Conservation (phyloP, 371 early-diverging fungal species). For the Mucor plumbeus region DNA sequence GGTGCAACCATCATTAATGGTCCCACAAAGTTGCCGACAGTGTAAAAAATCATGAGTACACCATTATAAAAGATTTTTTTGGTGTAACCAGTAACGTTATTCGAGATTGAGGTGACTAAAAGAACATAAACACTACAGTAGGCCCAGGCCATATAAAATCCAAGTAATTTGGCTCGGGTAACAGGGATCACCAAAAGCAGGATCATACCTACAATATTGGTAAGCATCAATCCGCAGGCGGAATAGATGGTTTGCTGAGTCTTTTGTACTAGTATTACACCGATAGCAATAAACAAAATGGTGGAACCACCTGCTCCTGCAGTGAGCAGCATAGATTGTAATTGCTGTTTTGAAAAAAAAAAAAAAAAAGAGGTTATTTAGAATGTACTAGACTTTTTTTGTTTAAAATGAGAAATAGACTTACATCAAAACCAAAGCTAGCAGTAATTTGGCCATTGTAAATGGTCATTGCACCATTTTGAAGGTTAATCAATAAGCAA, state of each 20-base stretch:
- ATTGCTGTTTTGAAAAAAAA: conserved; percentile 18
- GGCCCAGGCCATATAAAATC: conserved; percentile 34
- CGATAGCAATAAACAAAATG: conserved; percentile 34
- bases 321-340: conserved; percentile 39
- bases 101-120: conserved; percentile 30
- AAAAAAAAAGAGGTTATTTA: not conserved
- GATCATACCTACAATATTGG: conserved; percentile 41
- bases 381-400: not conserved
- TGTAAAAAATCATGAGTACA: conserved; percentile 33
- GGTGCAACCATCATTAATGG: conserved; percentile 41
- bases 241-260: conserved; percentile 32
- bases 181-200: conserved; percentile 38
- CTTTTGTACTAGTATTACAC: conserved; percentile 22
- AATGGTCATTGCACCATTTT: conserved; percentile 45
- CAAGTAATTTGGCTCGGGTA: conserved; percentile 34
- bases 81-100: conserved; percentile 38
- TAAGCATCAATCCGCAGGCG: conserved; percentile 28
- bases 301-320: conserved; percentile 34
- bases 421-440: conserved; percentile 46
- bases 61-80: conserved; percentile 47
- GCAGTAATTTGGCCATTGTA: conserved; percentile 38
- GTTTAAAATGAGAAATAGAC: conserved; percentile 2
- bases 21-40: conserved; percentile 41
- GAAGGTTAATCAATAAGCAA: conserved; percentile 37
- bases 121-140: conserved; percentile 32